Evolutionary conservation across 345 rosid genomes (phyloP).

Genomic region (Garcia nutans): DNA sequence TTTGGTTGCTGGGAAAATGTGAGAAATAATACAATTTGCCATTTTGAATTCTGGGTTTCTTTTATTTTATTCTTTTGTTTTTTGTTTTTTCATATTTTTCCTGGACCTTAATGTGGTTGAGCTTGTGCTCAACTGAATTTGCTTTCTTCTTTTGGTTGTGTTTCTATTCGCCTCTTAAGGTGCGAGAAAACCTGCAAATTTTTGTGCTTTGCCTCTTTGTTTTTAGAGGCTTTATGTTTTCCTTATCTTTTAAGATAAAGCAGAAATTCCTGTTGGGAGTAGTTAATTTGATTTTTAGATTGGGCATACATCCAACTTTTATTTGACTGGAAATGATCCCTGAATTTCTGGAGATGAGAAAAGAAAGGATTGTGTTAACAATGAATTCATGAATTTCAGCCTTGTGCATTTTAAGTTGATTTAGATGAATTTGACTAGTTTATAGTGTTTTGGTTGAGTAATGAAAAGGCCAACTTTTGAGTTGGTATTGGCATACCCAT

Average conservation of each 20-base stretch:
- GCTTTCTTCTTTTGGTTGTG: neutral
- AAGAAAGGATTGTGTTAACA: neutral
- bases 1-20: slow-evolving; percentile 38
- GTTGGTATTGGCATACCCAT: neutral
- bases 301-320: neutral
- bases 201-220: neutral
- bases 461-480: neutral
- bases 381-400: neutral
- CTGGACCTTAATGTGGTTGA: neutral
- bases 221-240: neutral
- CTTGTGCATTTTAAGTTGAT: neutral
- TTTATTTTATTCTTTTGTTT: neutral
- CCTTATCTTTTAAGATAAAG: neutral
- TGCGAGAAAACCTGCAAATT: neutral
- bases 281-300: neutral
- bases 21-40: slow-evolving; percentile 8
- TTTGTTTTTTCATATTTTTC: neutral
- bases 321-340: neutral
- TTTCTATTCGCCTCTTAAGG: neutral
- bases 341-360: slow-evolving; percentile 1
- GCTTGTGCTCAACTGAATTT: neutral
- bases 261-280: neutral
- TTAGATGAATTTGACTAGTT: neutral
- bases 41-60: slow-evolving; percentile 7
- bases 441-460: neutral